These are phyloP conservation scores for Myrica gale DNA, from an alignment of 306 rosid genomes.

Conservation along the genomic window DNA sequence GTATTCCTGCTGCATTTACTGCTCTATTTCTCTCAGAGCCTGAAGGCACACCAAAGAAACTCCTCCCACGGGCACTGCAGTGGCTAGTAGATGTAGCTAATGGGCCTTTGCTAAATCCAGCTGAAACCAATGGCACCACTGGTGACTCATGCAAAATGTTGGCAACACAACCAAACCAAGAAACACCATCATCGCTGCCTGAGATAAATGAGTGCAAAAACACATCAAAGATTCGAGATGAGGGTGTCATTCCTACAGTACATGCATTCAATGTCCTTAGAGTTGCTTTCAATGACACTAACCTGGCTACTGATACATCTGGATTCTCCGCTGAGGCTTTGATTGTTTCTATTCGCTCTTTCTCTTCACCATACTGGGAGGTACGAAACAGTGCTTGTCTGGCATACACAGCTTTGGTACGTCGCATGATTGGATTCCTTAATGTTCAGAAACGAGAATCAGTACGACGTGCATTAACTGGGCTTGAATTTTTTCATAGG, in stretches of 20 bases:
- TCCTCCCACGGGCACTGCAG: slow-evolving; percentile 78
- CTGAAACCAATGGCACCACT: slow-evolving; percentile 42
- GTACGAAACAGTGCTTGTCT: slow-evolving; percentile 92
- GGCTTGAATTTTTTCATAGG: slow-evolving; percentile 97
- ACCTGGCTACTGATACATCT: slow-evolving; percentile 86
- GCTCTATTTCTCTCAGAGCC: slow-evolving; percentile 99
- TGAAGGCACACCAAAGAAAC: slow-evolving; percentile 95
- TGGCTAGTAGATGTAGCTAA: slow-evolving; percentile 90
- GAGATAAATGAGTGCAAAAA: slow-evolving; percentile 44
- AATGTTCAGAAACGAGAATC: slow-evolving; percentile 94
- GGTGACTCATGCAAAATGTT: slow-evolving; percentile 32
- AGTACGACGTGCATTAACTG: slow-evolving; percentile 76
- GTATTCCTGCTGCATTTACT: slow-evolving; percentile 93
- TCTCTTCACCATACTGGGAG: slow-evolving; percentile 97
- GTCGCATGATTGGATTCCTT: slow-evolving; percentile 92
- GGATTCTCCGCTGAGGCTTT: slow-evolving; percentile 96
- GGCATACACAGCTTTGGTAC: slow-evolving; percentile 90
- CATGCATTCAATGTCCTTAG: slow-evolving; percentile 86
- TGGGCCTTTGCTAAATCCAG: slow-evolving; percentile 49
- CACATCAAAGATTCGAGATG: slow-evolving; percentile 78
- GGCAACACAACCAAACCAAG: slow-evolving; percentile 34
- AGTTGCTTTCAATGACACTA: slow-evolving; percentile 94
- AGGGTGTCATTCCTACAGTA: slow-evolving; percentile 96
- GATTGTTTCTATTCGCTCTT: slow-evolving; percentile 67
- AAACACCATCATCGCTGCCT: slow-evolving; percentile 27